These are phyloP conservation scores for Neonectria magnoliae DNA, from an alignment of 2,329 filamentous ascomycete species.

Conservation along the genomic window DNA sequence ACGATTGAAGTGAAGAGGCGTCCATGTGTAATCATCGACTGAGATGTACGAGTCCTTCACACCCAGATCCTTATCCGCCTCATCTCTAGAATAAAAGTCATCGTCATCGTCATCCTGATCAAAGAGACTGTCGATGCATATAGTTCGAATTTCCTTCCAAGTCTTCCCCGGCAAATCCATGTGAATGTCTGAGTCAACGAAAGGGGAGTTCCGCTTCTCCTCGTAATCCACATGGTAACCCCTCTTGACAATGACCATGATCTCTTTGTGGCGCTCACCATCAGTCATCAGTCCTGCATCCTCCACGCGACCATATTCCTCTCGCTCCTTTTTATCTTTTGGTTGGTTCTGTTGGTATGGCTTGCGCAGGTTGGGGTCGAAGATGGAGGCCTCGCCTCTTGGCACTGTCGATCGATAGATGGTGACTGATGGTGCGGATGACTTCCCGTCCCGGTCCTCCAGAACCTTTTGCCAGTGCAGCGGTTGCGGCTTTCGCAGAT, in stretches of 20 bases:
- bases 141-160: conserved; percentile 10
- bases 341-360: conserved; percentile 2
- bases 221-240: conserved; percentile 11
- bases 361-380: neutral
- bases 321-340: neutral
- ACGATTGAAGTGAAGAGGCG: neutral
- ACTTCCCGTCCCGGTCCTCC: conserved; percentile 5
- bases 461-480: conserved; percentile 9
- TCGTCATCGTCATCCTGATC: neutral
- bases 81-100: neutral
- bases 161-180: neutral
- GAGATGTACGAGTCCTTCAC: neutral
- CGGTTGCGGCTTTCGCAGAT: conserved; percentile 23
- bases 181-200: neutral
- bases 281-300: neutral
- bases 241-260: conserved; percentile 16
- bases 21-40: neutral
- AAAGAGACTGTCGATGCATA: neutral
- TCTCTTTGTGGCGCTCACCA: conserved; percentile 9
- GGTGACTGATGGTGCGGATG: conserved; percentile 11
- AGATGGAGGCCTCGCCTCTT: neutral
- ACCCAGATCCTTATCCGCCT: neutral
- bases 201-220: conserved; percentile 3
- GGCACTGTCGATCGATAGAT: conserved; percentile 18
- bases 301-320: neutral